Conservation (phyloP, 23 red algal genomes). For the Gracilaria domingensis region DNA sequence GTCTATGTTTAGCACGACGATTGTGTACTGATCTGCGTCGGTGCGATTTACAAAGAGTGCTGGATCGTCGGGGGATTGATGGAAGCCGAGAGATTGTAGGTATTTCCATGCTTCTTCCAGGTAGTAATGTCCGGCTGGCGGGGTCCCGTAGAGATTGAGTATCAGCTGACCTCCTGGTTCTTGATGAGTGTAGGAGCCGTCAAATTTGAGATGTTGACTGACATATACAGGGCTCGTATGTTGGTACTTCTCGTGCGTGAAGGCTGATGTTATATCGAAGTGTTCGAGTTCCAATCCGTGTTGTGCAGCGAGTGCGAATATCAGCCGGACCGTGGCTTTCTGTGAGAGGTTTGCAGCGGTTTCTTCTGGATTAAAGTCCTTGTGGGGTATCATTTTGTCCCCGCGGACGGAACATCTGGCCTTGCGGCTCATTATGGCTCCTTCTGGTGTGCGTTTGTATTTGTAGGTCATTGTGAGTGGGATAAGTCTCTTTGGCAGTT, state of each 20-base stretch:
- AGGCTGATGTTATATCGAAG: too few relatives aligned
- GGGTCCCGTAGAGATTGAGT: too few relatives aligned
- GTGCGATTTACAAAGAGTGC: neutral
- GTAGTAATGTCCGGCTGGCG: too few relatives aligned
- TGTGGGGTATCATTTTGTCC: too few relatives aligned
- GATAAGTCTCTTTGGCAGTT: neutral
- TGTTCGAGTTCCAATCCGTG: neutral
- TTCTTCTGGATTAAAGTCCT: slow-evolving; percentile 21
- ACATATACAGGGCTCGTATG: slow-evolving; percentile 5
- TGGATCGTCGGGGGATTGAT: neutral
- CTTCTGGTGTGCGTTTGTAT: neutral
- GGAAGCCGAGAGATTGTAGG: too few relatives aligned
- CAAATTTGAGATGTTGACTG: slow-evolving; percentile 11
- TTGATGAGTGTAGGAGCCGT: neutral
- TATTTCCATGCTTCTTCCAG: too few relatives aligned
- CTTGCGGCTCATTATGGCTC: neutral
- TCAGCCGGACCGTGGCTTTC: slow-evolving; percentile 18
- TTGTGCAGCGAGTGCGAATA: slow-evolving; percentile 9
- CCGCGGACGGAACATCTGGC: neutral
- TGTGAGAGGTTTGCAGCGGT: neutral
- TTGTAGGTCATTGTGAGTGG: slow-evolving; percentile 20
- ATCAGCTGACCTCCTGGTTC: too few relatives aligned
- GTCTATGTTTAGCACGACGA: slow-evolving; percentile 2
- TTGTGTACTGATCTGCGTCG: neutral
- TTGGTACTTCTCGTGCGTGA: too few relatives aligned